Evolutionary conservation across 2,329 filamentous ascomycete species (phyloP), one percentile per base, ranked within the genome.

Genomic region (Fusarium domesticum): DNA sequence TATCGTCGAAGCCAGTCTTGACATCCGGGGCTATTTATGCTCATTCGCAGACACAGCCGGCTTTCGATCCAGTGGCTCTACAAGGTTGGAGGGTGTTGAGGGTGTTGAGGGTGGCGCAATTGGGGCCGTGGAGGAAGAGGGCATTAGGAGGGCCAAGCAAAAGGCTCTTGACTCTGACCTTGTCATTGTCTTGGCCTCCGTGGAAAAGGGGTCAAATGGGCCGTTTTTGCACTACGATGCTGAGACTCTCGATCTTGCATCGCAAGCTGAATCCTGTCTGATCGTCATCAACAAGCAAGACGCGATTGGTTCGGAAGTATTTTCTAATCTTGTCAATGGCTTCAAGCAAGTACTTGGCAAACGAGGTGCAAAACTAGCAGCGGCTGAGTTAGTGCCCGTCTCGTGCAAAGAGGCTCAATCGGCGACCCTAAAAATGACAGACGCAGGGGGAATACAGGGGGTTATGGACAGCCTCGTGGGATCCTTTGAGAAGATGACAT

Each of bases 1-100:
- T 69, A 84, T 98, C 40, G 85, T 98, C 10, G 93, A 98, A 70
- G 87, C 93, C 1, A 86, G 86, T 19, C 76, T 98, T 18, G 93
- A 98, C 68, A 76, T 98, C 37, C 83, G 84, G 1, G 93, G 93
- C 0, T 98, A 87, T 70, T 81, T 95, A 38, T 95, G 91, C 66
- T 88, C 87, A n/a, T 84, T 98, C 61, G 91, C 92, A 14, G 93
- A 98, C 69, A 97, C 93, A 59, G 93, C 93, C 16, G 93, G 93
- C 1, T 81, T 98, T 55, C 77, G 90, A 38, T 80, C 76, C 37
- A 56, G 55, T n/a, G 42, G 42, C 14, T 48, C 45, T 47, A 39
- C n/a, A n/a, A n/a, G n/a, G n/a, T n/a, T n/a, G n/a, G n/a, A 43
- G 30, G 20, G 43, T 18, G 43, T 37, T 16, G 31, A 18, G 3